phyloP scores from a whole-genome alignment of 805 yeast species.

The Pichia deserticola region DNA sequence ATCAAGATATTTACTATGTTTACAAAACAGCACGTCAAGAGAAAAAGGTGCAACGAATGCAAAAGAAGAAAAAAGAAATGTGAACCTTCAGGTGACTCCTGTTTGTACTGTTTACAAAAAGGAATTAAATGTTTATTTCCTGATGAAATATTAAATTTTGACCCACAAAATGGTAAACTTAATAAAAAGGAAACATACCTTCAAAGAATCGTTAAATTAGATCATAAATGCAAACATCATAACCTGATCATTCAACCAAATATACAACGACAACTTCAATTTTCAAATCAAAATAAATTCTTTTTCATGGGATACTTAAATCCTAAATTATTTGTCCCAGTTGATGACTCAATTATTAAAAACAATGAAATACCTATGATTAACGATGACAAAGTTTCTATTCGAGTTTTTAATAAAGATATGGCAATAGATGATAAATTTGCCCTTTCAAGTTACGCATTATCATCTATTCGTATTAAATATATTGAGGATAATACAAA shows the following conservation, averaged over 20 bases:
- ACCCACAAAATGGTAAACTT: not conserved
- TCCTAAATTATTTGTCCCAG: not conserved
- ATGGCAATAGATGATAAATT: not conserved
- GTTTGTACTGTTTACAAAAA: slow-evolving; percentile 11
- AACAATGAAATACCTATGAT: not conserved
- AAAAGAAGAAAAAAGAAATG: slow-evolving; percentile 34
- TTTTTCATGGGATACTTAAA: not conserved
- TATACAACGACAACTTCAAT: not conserved
- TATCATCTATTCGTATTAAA: not conserved
- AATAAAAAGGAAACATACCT: no score
- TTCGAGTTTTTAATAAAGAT: not conserved
- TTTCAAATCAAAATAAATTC: not conserved
- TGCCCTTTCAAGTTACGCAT: not conserved
- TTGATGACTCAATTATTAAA: not conserved
- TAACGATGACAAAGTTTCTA: not conserved
- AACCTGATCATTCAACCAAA: not conserved
- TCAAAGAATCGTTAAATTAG: not conserved
- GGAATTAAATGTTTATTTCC: not conserved
- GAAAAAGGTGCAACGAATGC: slow-evolving; percentile 31
- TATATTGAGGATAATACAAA: not conserved
- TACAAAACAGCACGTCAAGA: not conserved
- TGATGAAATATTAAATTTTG: not conserved
- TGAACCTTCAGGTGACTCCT: slow-evolving; percentile 7
- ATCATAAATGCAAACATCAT: not conserved
- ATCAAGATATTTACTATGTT: not conserved